A percentile compares a stretch with the other conserved stretches of the same genome.
phyloP scores from a whole-genome alignment of 768 basidiomycete species.

The Tulasnella sp. region DNA sequence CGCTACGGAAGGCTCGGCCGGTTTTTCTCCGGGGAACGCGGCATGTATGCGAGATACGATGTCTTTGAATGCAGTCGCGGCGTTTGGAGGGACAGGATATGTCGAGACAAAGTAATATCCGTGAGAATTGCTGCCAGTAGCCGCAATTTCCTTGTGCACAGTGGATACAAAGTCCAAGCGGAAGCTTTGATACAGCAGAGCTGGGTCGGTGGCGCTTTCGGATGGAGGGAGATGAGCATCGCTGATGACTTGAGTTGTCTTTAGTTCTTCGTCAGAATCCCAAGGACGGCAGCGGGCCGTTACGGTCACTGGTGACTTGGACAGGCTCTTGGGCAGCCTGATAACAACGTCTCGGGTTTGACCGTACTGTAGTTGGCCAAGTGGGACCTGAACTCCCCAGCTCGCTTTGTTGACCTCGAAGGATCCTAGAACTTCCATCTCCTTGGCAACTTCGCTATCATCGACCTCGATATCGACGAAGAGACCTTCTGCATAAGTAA shows the following conservation, averaged over 20 bases:
- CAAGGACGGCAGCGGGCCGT: constrained; percentile 1
- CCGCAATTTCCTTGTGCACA: neutral
- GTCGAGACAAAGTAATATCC: neutral
- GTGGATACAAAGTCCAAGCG: neutral
- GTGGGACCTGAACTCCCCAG: neutral
- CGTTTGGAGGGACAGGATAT: neutral
- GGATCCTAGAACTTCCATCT: neutral
- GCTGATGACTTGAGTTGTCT: neutral
- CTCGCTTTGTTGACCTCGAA: constrained; percentile 14
- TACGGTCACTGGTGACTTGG: neutral
- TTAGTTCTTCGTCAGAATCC: neutral
- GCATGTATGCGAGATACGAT: neutral
- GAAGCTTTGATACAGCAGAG: neutral
- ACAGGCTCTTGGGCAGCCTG: neutral
- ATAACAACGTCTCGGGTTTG: constrained; percentile 23
- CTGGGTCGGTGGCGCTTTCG: neutral
- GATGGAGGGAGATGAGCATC: neutral
- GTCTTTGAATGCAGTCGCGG: neutral
- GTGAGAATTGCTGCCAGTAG: neutral
- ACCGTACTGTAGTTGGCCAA: constrained; percentile 20
- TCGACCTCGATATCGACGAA: too few species aligned
- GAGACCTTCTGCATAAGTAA: too few species aligned
- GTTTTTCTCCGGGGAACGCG: neutral
- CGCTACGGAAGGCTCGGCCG: neutral
- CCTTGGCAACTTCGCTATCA: neutral